Evolutionary conservation across 148 eudicot species (phyloP), one percentile per base, ranked within the genome.

Genomic region (Diospyros lotus): DNA sequence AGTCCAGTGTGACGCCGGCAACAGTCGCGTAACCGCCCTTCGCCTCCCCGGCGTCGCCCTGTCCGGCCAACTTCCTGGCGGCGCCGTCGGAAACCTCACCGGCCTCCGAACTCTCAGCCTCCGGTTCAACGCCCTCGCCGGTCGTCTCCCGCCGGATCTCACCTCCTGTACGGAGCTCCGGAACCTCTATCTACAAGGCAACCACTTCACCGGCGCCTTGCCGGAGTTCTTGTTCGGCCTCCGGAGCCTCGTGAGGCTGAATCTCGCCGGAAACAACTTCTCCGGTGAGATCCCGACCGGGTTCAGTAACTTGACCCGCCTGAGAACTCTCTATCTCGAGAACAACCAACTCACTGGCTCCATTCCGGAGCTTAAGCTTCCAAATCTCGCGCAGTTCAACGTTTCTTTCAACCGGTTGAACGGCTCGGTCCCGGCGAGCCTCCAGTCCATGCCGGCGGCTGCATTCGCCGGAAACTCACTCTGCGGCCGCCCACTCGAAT

Each of bases 391-490:
- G 9, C 89, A 83, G 78, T 93, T 93, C 75, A 93, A 93, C 66
- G 90, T 90, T 3, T 90, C 96, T 10, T 78, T 80, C 67, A 93
- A 93, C 48, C 44, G 48, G 44, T 64, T 93, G 1, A 89, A 82
- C 70, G 98, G 98, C 38, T 82, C 92, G 2, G 81, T 93, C 62
- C 98, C 98, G 52, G 77, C 75, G 69, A 79, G 87, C 14, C 82
- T 93, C 6, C 51, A 46, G 38, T 55, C 77, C 0, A 77, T 79
- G 86, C 87, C 93, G 10, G 83, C 53, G 14, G 67, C 73, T 15
- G 75, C 93, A 3, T 91, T 90, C 74, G 38, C 60, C 2, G 93
- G 96, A 11, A 93, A 84, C 8, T 64, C 58, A 1, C 83, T 93
- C 5, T 91, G 96, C 75, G 98, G 98, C 9, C 64, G 66, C 58